phyloP scores from a whole-genome alignment of 352 stramenopile genomes.

The Blastocystis sp. region DNA sequence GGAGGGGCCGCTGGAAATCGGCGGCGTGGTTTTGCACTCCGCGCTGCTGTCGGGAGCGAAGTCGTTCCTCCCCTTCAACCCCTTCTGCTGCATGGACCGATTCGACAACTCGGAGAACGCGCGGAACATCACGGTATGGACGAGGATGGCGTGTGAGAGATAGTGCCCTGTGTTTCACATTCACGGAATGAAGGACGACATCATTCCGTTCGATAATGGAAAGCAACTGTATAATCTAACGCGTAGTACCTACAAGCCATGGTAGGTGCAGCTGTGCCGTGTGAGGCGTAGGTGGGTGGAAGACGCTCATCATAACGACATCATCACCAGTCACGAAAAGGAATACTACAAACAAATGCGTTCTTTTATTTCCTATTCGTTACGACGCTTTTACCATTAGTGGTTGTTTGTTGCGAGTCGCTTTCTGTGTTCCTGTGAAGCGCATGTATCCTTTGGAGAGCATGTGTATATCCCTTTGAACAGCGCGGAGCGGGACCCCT shows the following conservation, averaged over 20 bases:
- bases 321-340: background rate
- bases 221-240: constrained; percentile 22
- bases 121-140: background rate
- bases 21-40: constrained; percentile 20
- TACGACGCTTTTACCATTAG: too few relatives aligned
- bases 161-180: constrained; percentile 51
- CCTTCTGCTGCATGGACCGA: background rate
- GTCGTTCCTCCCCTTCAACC: background rate
- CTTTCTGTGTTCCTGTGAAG: too few relatives aligned
- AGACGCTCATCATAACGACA: constrained; percentile 41
- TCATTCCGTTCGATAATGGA: constrained; percentile 6
- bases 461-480: too few relatives aligned
- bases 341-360: constrained; percentile 48
- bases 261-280: background rate
- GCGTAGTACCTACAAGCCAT: constrained; percentile 14
- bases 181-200: constrained; percentile 37
- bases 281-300: constrained; percentile 2
- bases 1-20: background rate
- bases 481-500: too few relatives aligned
- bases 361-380: too few relatives aligned
- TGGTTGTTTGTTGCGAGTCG: constrained; percentile 9
- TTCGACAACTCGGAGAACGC: constrained; percentile 7
- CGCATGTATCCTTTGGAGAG: too few relatives aligned
- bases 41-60: constrained; percentile 1
- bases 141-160: background rate